These are phyloP conservation scores for Avena insularis DNA, from an alignment of 176 grass and related monocot genomes.

Conservation along the genomic window DNA sequence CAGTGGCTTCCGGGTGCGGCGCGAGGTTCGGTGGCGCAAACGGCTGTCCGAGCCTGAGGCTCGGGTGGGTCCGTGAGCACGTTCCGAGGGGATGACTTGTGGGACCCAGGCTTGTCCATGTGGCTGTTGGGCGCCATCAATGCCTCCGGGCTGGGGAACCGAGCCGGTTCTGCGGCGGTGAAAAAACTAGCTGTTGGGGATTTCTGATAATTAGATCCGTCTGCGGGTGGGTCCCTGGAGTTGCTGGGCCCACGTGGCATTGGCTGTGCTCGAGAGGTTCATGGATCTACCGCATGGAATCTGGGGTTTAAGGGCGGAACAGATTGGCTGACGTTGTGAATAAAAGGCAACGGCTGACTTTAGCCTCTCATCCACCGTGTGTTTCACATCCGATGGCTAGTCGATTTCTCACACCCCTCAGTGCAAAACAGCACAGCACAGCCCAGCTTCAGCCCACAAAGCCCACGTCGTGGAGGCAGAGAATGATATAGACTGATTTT, in stretches of 20 bases:
- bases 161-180: not conserved
- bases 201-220: not conserved
- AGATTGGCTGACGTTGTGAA: no score
- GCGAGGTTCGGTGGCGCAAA: slow-evolving; percentile 51
- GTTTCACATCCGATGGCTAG: no score
- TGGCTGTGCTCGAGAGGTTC: fast-evolving
- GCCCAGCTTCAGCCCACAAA: no score
- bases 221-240: not conserved
- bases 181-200: slow-evolving; percentile 17
- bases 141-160: not conserved
- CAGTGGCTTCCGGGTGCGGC: not conserved
- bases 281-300: not conserved
- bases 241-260: not conserved
- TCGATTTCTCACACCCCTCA: no score
- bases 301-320: not conserved
- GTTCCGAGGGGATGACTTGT: not conserved
- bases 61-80: slow-evolving; percentile 14
- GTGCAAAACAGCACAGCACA: no score
- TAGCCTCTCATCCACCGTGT: no score
- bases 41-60: slow-evolving; percentile 81
- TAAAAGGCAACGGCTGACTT: no score
- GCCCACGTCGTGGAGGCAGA: no score
- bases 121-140: slow-evolving; percentile 42
- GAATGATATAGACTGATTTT: no score
- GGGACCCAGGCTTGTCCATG: not conserved